Base-by-base conservation (phyloP, 495 filamentous ascomycete genomes). In the Penicillium chermesinum region DNA sequence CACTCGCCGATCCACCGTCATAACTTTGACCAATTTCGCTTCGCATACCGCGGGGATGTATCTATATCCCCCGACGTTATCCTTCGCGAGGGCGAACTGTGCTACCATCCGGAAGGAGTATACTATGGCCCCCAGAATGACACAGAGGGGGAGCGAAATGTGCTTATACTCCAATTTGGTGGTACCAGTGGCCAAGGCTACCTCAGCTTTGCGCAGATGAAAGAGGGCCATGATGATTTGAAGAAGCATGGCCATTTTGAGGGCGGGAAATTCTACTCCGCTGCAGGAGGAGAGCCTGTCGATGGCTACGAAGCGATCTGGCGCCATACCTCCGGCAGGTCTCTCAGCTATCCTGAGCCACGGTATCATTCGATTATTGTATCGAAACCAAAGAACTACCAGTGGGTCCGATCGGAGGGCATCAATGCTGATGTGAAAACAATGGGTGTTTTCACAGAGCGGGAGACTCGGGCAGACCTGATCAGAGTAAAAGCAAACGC, bases 1-100 rank as follows among this genome's bases (percentile, higher is more conserved):
- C 49, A 43, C 33, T 53, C 51, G 4, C 51, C 51, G 2, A 16
- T 42, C 9, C 51, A 53, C 38, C 20, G 21, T 13, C 51, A 53
- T 38, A 53, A 49, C 36, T 53, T 53, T 19, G 51, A 53, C 30
- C 51, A 53, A 19, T 53, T 53, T 21, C 51, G 51, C 10, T 53
- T 33, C 33, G 18, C 51, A 1, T 13, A 19, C 3, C 19, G 18
- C 10, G 38, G 38, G 3, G 40, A 44, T 15, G 32, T 53, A 14
- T 37, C 22, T n/a, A 42, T 53, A 13, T 6, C 19, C 6, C 51
- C 51, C 15, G 46, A 49, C 10, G 15, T 53, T 7, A 4, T 36
- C 4, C 12, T 53, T 1, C 39, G 17, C 20, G 30, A 53, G 38
- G 51, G 51, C 17, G 51, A 53, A 12, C 38, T 53, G 10, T 49